Evolutionary conservation across 768 basidiomycete genomes (phyloP).

Genomic region (Gloeophyllum trabeum): DNA sequence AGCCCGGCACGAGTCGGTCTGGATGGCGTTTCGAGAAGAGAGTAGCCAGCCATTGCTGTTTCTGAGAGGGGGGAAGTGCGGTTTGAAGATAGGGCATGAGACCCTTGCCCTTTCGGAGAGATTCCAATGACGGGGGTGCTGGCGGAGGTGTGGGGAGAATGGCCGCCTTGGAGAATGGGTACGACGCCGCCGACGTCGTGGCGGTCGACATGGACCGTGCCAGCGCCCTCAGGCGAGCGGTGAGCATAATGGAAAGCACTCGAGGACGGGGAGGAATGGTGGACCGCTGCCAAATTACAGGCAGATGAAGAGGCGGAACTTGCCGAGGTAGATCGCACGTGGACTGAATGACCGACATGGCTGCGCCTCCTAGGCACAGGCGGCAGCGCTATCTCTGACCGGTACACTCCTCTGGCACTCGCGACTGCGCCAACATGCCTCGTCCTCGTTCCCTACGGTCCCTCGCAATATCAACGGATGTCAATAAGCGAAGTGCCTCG

Average conservation of each 20-base stretch:
- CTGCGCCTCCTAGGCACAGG: background rate
- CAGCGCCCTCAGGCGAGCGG: background rate
- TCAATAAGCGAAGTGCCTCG: constrained; percentile 27
- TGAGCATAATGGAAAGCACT: too few species aligned
- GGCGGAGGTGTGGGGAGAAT: constrained; percentile 36
- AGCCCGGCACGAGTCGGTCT: constrained; percentile 65
- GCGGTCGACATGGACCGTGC: constrained; percentile 35
- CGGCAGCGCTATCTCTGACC: constrained; percentile 1
- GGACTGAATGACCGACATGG: background rate
- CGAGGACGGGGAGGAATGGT: too few species aligned
- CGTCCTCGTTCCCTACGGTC: constrained; percentile 47
- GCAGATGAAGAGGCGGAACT: background rate
- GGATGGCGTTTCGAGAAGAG: constrained; percentile 67
- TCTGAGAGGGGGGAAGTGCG: constrained; percentile 54
- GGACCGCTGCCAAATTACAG: background rate
- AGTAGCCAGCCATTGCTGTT: constrained; percentile 53
- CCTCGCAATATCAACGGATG: constrained; percentile 34
- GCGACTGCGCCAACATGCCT: constrained; percentile 36
- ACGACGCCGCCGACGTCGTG: constrained; percentile 24
- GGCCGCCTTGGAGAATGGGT: constrained; percentile 69
- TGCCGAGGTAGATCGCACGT: background rate
- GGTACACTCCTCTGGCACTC: background rate
- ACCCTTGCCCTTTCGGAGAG: constrained; percentile 58
- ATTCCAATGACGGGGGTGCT: constrained; percentile 28
- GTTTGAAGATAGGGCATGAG: constrained; percentile 67